Evolutionary conservation across 2,329 filamentous ascomycete genomes (phyloP).

Genomic region (Neonectria faginata): DNA sequence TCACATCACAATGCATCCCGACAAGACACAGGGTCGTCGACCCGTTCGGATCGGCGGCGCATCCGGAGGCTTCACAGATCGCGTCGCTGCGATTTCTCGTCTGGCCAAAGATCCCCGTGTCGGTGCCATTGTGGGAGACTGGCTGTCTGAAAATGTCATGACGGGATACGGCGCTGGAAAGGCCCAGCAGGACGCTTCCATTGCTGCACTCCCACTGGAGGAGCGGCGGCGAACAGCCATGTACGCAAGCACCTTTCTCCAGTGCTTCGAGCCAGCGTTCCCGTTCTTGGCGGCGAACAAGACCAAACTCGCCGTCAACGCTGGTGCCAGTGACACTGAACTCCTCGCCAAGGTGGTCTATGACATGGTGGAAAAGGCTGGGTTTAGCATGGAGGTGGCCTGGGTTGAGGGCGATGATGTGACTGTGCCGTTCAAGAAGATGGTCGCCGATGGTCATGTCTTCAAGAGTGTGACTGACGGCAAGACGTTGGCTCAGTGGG

Average conservation of each 20-base stretch:
- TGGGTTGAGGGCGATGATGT: slow-evolving; percentile 56
- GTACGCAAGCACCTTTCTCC: slow-evolving; percentile 51
- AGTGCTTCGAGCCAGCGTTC: slow-evolving; percentile 44
- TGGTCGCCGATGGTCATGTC: slow-evolving; percentile 44
- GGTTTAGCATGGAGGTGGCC: slow-evolving; percentile 54
- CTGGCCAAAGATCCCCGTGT: slow-evolving; percentile 37
- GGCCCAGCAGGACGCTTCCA: slow-evolving; percentile 20
- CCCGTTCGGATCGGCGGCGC: slow-evolving; percentile 47
- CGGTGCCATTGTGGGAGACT: slow-evolving; percentile 39
- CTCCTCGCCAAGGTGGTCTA: slow-evolving; percentile 60
- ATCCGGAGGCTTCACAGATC: slow-evolving; percentile 47
- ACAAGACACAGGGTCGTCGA: slow-evolving; percentile 13
- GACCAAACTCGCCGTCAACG: slow-evolving; percentile 53
- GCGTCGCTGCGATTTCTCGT: slow-evolving; percentile 47
- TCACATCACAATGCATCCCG: slow-evolving; percentile 11
- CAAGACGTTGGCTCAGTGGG: slow-evolving; percentile 15
- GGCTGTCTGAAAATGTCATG: slow-evolving; percentile 59
- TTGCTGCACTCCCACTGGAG: slow-evolving; percentile 30
- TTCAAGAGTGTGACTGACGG: slow-evolving; percentile 39
- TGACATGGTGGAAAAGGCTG: slow-evolving; percentile 66
- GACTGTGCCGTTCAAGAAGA: slow-evolving; percentile 44
- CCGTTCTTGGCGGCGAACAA: slow-evolving; percentile 47
- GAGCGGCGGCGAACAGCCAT: slow-evolving; percentile 25
- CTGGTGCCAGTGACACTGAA: slow-evolving; percentile 51
- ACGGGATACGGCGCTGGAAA: slow-evolving; percentile 49